Evolutionary conservation across 345 rosid genomes (phyloP).

Genomic region (Syzygium aqueum): DNA sequence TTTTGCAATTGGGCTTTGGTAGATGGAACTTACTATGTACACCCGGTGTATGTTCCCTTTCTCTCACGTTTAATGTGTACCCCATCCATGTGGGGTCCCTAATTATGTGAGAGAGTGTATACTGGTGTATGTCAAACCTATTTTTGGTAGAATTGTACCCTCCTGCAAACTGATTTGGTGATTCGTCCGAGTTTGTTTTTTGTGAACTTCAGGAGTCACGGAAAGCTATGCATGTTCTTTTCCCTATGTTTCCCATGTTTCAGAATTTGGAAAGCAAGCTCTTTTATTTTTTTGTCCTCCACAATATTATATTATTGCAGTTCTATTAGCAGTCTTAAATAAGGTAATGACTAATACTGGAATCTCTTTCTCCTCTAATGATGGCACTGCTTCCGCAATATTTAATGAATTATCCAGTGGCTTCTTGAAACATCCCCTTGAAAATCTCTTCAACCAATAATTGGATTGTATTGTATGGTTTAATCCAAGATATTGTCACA

Average conservation of each 20-base stretch:
- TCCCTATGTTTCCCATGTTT: background rate
- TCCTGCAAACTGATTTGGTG: background rate
- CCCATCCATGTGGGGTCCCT: background rate
- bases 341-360: background rate
- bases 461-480: background rate
- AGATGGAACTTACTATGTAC: background rate
- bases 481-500: background rate
- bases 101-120: background rate
- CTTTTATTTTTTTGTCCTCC: background rate
- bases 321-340: background rate
- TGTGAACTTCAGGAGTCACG: background rate
- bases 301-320: background rate
- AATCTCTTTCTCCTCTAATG: background rate
- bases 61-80: background rate
- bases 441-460: background rate
- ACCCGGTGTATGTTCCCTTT: background rate
- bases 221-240: background rate
- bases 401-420: background rate
- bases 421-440: background rate
- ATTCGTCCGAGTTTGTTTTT: background rate
- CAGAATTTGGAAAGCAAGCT: background rate
- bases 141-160: background rate
- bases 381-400: background rate
- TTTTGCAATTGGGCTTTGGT: background rate
- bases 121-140: background rate